Evolutionary conservation across 2,329 filamentous ascomycete genomes (phyloP), one percentile per base, ranked within the genome.

Genomic region (Xylariaceae sp.): DNA sequence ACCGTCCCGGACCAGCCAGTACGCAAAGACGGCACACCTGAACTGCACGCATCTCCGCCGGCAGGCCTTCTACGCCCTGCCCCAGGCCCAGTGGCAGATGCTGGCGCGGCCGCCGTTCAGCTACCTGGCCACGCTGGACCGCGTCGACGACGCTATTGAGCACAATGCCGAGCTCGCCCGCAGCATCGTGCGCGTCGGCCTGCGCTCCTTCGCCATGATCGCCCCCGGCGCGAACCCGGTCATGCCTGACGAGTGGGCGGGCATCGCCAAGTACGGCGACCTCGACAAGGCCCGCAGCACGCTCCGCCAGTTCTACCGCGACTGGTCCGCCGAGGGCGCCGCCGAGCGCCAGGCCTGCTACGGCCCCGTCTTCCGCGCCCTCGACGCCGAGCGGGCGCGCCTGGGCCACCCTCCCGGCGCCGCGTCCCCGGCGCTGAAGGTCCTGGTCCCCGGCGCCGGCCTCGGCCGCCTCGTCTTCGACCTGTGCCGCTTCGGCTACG

Each of bases 271-370:
- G 27, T 62, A 77, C 17, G 67, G 67, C 15, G 90, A 96, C 51
- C 67, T 93, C 33, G 87, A 94, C 55, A 98, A 96, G 60, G 89
- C 90, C 2, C 76, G 88, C 42, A 94, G 87, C 51, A 96, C 89
- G 2, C 71, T 98, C 32, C 79, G 90, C 9, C 92, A 98, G 53
- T 85, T 96, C 56, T 96, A 89, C 59, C 80, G 92, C 12, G 92
- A 98, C 58, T 98, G 93, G 92, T 87, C 85, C 16, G 72, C 67
- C 2, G 88, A 84, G 50, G 92, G 90, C 0, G 66, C 64, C 3
- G 54, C 58, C 0, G 93, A 98, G 64, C 70, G 92, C 24, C 67
- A 75, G n/a, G 76, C 77, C 3, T 87, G 83, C 52, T 93, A 92
- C 52, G 72, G 68, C 0, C 87, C 85, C 0, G 72, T 96, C 5